A percentile compares a stretch with the other conserved stretches of the same genome.
Conservation (phyloP, 2,329 filamentous ascomycete genomes). For the Fonsecaea monophora region DNA sequence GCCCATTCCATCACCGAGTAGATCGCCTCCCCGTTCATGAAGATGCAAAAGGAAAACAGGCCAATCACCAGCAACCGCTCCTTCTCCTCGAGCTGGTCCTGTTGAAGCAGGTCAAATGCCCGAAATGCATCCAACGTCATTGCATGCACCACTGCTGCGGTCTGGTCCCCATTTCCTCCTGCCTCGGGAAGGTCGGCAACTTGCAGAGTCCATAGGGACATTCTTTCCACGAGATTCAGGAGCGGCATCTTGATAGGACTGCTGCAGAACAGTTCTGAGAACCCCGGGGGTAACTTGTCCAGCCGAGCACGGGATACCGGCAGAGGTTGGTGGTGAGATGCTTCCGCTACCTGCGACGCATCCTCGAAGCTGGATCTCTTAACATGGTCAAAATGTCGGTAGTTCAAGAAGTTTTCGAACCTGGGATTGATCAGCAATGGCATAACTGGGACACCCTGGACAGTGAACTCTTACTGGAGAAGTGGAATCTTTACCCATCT, state of each 20-base stretch:
- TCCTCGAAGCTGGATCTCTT: constrained; percentile 2
- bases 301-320: constrained; percentile 2
- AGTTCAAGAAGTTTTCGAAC: constrained; percentile 21
- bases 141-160: background rate
- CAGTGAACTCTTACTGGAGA: constrained; percentile 13
- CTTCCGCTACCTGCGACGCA: constrained; percentile 1
- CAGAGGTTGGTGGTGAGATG: background rate
- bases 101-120: constrained; percentile 23
- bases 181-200: constrained; percentile 2
- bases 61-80: constrained; percentile 18
- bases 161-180: background rate
- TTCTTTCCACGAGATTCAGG: constrained; percentile 14
- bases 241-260: constrained; percentile 4
- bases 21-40: constrained; percentile 13
- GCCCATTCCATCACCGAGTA: constrained; percentile 24
- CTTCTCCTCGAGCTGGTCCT: constrained; percentile 8
- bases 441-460: background rate
- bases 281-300: constrained; percentile 9
- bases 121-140: constrained; percentile 21
- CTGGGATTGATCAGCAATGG: constrained; percentile 16
- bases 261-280: constrained; percentile 6
- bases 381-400: constrained; percentile 18
- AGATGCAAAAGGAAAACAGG: constrained; percentile 19
- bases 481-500: constrained; percentile 19
- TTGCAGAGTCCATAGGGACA: constrained; percentile 12